Evolutionary conservation across 106 monocot genomes (phyloP).

Genomic region (Agapanthus africanus): DNA sequence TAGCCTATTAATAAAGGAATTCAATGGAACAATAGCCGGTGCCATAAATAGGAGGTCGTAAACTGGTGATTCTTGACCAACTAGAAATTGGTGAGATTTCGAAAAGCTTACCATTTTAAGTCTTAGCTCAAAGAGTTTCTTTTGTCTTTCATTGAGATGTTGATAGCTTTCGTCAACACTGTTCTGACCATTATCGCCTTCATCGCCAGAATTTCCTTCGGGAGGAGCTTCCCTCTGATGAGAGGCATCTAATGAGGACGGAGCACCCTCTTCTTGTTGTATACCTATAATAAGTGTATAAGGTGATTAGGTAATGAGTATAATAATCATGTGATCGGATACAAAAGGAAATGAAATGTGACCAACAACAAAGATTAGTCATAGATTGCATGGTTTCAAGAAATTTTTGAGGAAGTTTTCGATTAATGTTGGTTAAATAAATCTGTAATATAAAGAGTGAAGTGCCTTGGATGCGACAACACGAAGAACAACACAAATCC

Average conservation of each 20-base stretch:
- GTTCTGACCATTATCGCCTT: slow-evolving; percentile 20
- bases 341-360: background rate
- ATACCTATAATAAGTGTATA: slow-evolving; percentile 12
- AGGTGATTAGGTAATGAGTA: background rate
- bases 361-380: background rate
- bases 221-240: slow-evolving; percentile 18
- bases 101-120: slow-evolving; percentile 66
- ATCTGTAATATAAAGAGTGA: no score
- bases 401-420: background rate
- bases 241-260: slow-evolving; percentile 14
- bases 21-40: no score
- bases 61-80: no score
- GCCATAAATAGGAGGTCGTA: no score
- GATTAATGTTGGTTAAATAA: background rate
- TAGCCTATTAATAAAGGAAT: slow-evolving; percentile 32
- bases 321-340: no score
- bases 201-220: slow-evolving; percentile 11
- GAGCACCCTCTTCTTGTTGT: slow-evolving; percentile 19
- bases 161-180: slow-evolving; percentile 44
- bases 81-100: no score
- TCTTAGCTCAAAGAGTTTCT: slow-evolving; percentile 74
- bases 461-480: no score
- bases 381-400: background rate
- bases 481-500: no score
- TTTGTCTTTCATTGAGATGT: slow-evolving; percentile 63